Base-by-base conservation (phyloP, 2,329 filamentous ascomycete species). In the Trichoderma sp. region DNA sequence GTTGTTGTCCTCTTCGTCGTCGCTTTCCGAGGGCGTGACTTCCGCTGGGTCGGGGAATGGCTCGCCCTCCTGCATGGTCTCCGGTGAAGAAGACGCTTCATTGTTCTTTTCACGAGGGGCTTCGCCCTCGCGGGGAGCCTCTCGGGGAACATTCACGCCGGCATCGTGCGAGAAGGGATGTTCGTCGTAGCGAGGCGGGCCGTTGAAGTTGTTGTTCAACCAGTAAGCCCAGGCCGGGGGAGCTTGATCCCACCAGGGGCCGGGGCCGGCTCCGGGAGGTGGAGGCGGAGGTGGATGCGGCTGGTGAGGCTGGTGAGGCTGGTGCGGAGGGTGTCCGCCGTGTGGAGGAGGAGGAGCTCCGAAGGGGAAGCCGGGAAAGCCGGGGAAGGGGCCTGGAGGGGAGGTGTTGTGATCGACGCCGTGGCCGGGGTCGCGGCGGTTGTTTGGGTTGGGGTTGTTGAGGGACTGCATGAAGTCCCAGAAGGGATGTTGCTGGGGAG, bases 391-490 rank as follows among this genome's bases (percentile, higher is more conserved):
- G 1, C 34, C 14, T 1, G 34, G 75, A 34, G 76, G 71, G 3
- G 61, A 2, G 39, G 75, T 76, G 47, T 78, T 75, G 73, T 83
- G 82, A 71, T 84, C 83, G 70, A 83, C 80, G 61, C 83, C 82
- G 21, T 77, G 77, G 56, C 83, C 81, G 43, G 78, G 68, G 56
- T 30, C 43, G 43, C 43, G 43, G 43, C 43, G 43, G 43, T 51
- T 21, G 43, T 51, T 51, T n/a, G n/a, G 63, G n/a, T 65, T 36
- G 71, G 9, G 18, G 24, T 39, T 57, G 72, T 81, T 78, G 36
- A 81, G 73, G 26, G 78, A 77, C 72, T 79, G 79, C 74, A 83
- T 62, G 70, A 82, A 83, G 70, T 83, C 78, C 79, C 78, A 80
- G 60, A 79, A 78, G 72, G 75, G 73, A 28, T 73, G 69, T 57